A percentile compares a stretch with the other conserved stretches of the same genome.
These are phyloP conservation scores for Drechslerella coelobrocha DNA, from an alignment of 2,329 filamentous ascomycete genomes.

Conservation along the genomic window DNA sequence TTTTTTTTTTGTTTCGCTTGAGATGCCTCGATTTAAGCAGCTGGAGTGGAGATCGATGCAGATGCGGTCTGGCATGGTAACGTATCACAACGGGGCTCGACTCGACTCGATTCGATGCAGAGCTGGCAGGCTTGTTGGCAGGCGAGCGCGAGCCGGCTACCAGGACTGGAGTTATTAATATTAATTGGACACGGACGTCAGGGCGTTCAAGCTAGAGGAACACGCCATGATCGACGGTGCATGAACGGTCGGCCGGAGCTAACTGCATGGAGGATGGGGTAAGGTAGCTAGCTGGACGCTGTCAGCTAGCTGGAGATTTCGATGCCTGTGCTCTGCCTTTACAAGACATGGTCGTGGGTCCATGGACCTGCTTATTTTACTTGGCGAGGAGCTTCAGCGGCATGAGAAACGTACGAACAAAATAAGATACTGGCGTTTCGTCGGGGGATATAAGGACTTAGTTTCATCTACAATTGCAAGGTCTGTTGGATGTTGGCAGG, in stretches of 20 bases:
- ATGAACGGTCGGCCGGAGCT: slow-evolving; percentile 18
- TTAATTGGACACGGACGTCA: slow-evolving; percentile 30
- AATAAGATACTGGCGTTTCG: neutral
- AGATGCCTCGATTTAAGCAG: neutral
- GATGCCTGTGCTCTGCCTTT: neutral
- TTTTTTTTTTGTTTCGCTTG: neutral
- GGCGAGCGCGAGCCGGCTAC: neutral
- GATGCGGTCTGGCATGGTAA: too few relatives aligned
- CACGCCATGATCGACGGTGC: slow-evolving; percentile 50
- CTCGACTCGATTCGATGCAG: neutral
- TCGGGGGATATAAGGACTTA: neutral
- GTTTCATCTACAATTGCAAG: too few relatives aligned
- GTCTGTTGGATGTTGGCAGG: too few relatives aligned
- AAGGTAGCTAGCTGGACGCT: too few relatives aligned
- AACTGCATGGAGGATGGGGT: neutral
- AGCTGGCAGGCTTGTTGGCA: neutral
- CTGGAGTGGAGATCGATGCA: neutral
- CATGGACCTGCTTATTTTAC: too few relatives aligned
- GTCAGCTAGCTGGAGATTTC: neutral
- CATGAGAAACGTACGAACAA: neutral
- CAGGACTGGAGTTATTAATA: slow-evolving; percentile 3
- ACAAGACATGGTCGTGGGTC: too few relatives aligned
- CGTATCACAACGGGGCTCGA: neutral
- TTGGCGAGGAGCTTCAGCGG: neutral
- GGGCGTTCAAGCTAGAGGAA: neutral